Base-by-base conservation (phyloP, 164 flowering plant genomes). In the Vitis labrusca region DNA sequence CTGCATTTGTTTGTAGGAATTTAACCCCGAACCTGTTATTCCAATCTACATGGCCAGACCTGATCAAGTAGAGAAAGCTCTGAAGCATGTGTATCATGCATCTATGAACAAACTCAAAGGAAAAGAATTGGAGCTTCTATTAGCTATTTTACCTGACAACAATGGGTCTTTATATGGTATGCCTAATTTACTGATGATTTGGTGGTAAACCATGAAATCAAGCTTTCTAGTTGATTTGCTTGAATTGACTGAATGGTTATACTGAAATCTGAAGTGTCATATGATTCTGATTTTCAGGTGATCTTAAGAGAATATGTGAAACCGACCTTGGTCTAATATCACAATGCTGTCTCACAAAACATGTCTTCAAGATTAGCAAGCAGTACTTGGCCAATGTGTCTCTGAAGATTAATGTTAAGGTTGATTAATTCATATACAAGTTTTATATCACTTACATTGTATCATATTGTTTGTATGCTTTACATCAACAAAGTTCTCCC, bases 251-350 rank as follows among this genome's bases (percentile, higher is more conserved):
- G 17, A 44, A 55, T 50, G 14, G 9, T 49, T 37, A 37, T 37
- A 37, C 44, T 37, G 44, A 37, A 8, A 37, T 37, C 44, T 6
- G 5, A 37, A 37, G 44, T 51, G 14, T 62, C 1, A 63, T 56
- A 13, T 65, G 27, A 13, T 66, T 54, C 30, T 69, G 44, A 29
- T 59, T 67, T 56, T 49, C 75, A 90, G 96, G 96, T 73, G 96
- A 91, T 82, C 78, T 93, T 63, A 95, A 95, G 79, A 73, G 97
- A 71, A 95, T 95, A 54, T 95, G 99, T 72, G 99, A 95, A 81
- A 93, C 98, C 52, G 97, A 95, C 59, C 92, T 95, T 13, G 99
- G 98, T 60, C 56, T 95, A 67, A 85, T 95, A 74, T 85, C 98
- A 5, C 98, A 95, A 76, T 95, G 99, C 81, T 91, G 94, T 79